Conservation (phyloP, 169 alveolate genomes). For the Besnoitia besnoiti region DNA sequence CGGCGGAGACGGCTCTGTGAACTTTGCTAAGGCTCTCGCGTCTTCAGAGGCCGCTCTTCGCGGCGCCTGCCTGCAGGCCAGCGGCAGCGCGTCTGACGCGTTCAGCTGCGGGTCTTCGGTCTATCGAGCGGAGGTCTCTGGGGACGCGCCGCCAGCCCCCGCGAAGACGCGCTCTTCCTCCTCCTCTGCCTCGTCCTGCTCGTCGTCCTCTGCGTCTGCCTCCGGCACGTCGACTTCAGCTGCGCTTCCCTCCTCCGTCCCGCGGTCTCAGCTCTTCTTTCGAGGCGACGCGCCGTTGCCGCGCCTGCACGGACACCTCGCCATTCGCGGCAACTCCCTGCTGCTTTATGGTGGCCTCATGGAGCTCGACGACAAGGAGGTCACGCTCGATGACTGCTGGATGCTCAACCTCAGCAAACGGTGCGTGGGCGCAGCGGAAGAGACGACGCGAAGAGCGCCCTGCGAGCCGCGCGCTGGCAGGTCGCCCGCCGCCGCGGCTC, state of each 20-base stretch:
- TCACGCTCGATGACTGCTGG: constrained; percentile 84
- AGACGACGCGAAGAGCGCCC: too few relatives aligned
- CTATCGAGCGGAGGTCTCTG: too few relatives aligned
- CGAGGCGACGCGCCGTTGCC: constrained; percentile 72
- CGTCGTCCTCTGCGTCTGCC: neutral
- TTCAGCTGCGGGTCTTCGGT: too few relatives aligned
- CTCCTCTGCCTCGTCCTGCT: neutral
- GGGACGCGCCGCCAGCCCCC: too few relatives aligned
- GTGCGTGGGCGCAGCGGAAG: constrained; percentile 44
- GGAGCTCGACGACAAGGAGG: constrained; percentile 78
- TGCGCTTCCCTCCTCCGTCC: neutral
- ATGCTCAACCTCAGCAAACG: constrained; percentile 77
- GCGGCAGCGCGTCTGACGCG: too few relatives aligned
- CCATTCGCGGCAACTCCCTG: constrained; percentile 72
- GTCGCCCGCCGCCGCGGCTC: too few relatives aligned
- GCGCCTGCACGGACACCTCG: constrained; percentile 77
- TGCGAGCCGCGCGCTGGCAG: too few relatives aligned
- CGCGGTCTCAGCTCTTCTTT: constrained; percentile 12
- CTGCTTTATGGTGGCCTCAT: constrained; percentile 80
- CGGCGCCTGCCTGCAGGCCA: too few relatives aligned
- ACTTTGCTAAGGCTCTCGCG: too few relatives aligned
- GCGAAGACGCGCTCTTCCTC: neutral
- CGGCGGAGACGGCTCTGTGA: too few relatives aligned
- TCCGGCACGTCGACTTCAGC: neutral
- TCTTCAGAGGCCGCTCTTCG: too few relatives aligned